Conservation (phyloP, 176 grass and related monocot genomes). For the Musa itinerans region DNA sequence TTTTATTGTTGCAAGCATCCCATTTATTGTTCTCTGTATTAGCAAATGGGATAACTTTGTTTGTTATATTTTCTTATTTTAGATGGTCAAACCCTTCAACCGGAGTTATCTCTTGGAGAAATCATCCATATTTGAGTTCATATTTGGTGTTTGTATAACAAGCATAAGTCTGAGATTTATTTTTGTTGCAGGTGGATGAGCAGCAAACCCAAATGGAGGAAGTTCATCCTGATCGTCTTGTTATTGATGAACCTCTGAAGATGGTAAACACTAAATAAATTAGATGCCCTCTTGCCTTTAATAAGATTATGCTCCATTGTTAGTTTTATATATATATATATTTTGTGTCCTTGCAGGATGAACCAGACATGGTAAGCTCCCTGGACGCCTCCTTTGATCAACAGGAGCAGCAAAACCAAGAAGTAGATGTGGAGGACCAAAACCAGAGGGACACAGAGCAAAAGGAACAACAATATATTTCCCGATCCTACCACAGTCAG, state of each 20-base stretch:
- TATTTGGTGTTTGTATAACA: neutral
- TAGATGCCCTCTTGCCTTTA: neutral
- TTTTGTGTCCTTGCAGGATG: conserved; percentile 26
- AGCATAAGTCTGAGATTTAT: neutral
- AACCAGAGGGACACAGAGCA: conserved; percentile 28
- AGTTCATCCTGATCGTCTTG: neutral
- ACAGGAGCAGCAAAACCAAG: conserved; percentile 40
- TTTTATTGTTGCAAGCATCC: no score
- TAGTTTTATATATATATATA: neutral
- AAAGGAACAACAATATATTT: conserved; percentile 40
- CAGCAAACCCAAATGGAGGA: neutral
- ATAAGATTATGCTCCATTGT: neutral
- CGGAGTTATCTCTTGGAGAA: no score
- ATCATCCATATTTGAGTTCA: no score
- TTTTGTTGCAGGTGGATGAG: conserved; percentile 5
- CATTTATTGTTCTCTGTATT: no score
- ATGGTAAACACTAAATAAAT: neutral
- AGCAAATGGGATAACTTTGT: neutral
- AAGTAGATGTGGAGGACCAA: conserved; percentile 32
- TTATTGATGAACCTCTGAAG: neutral
- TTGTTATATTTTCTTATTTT: neutral
- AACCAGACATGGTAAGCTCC: conserved; percentile 14
- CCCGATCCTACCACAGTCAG: conserved; percentile 36
- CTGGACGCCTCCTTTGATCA: conserved; percentile 25
- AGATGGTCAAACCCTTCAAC: neutral